phyloP scores from a whole-genome alignment of 2,329 filamentous ascomycete species.

The Calonectria ilicicola region DNA sequence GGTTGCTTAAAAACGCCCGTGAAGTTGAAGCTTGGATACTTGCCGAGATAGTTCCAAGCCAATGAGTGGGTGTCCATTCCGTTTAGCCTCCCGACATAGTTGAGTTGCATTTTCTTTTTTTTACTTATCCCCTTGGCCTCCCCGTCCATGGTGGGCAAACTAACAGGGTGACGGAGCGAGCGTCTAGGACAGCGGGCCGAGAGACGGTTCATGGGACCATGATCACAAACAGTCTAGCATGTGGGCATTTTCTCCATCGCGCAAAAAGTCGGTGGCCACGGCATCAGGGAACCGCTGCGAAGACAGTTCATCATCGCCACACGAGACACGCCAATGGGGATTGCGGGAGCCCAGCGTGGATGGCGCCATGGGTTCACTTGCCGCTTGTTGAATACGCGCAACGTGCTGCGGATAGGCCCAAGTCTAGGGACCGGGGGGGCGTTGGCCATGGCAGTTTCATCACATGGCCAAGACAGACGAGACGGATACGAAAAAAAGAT shows the following conservation, averaged over 20 bases:
- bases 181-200: neutral
- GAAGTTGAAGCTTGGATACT: neutral
- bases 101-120: neutral
- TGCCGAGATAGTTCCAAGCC: neutral
- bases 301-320: conserved; percentile 14
- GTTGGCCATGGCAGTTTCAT: neutral
- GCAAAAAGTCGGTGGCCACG: conserved; percentile 12
- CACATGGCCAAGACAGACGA: conserved; percentile 16
- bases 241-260: conserved; percentile 3
- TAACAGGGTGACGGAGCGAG: neutral
- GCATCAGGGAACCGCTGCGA: neutral
- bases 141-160: neutral
- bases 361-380: neutral
- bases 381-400: neutral
- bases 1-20: neutral
- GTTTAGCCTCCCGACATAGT: conserved; percentile 1
- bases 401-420: neutral
- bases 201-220: neutral
- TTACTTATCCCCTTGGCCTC: neutral
- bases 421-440: neutral
- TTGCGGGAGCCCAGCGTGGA: neutral
- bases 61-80: neutral
- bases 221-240: conserved; percentile 4
- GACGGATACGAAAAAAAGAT: neutral
- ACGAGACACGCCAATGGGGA: conserved; percentile 14